Conservation (phyloP, 495 filamentous ascomycete species). For the Aspergillus haitiensis region DNA sequence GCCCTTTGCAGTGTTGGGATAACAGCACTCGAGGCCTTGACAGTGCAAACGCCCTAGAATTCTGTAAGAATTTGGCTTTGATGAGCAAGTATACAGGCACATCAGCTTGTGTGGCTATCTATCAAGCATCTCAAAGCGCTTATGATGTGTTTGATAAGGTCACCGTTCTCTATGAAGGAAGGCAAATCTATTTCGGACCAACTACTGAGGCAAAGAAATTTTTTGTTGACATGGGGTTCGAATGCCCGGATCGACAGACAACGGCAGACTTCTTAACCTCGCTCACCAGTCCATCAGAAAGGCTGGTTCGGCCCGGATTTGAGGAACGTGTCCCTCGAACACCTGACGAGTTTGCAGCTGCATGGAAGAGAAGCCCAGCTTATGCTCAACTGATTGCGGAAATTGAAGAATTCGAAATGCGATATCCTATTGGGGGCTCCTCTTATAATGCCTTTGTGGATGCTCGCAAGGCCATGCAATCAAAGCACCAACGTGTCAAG, state of each 20-base stretch:
- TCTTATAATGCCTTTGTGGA: slow-evolving; percentile 37
- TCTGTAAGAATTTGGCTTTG: slow-evolving; percentile 64
- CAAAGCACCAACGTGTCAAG: slow-evolving; percentile 34
- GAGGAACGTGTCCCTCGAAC: slow-evolving; percentile 65
- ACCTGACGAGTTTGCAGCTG: slow-evolving; percentile 63
- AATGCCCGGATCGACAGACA: slow-evolving; percentile 55
- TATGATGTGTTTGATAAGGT: slow-evolving; percentile 65
- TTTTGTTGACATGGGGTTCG: slow-evolving; percentile 58
- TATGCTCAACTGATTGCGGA: slow-evolving; percentile 50
- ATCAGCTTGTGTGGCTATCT: slow-evolving; percentile 72
- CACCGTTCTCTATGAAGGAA: slow-evolving; percentile 58
- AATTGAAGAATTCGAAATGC: slow-evolving; percentile 46
- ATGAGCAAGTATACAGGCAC: slow-evolving; percentile 70
- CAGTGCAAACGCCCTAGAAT: slow-evolving; percentile 73
- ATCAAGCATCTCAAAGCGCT: slow-evolving; percentile 80
- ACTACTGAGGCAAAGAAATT: slow-evolving; percentile 55
- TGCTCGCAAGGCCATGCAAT: slow-evolving; percentile 41
- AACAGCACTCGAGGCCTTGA: slow-evolving; percentile 84
- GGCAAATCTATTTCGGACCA: slow-evolving; percentile 62
- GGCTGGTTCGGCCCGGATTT: slow-evolving; percentile 56
- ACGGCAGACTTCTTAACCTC: slow-evolving; percentile 72
- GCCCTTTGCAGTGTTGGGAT: slow-evolving; percentile 74
- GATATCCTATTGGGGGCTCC: slow-evolving; percentile 22
- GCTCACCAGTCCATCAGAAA: slow-evolving; percentile 62
- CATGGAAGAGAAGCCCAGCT: slow-evolving; percentile 51